Evolutionary conservation across 352 stramenopile genomes (phyloP).

Genomic region (Pythium sp.): DNA sequence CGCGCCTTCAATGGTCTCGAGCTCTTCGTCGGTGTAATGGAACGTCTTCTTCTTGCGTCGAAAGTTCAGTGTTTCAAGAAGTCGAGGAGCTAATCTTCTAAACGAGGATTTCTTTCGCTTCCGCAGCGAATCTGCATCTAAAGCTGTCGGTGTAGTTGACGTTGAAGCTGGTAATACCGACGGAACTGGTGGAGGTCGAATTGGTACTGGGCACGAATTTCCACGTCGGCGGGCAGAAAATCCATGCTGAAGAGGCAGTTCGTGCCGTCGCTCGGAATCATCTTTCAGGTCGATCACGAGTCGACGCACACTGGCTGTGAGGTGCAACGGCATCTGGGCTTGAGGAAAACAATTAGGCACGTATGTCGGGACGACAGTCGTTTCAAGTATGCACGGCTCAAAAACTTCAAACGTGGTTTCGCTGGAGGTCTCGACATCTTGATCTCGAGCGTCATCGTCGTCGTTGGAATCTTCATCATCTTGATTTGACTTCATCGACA

Average conservation of each 20-base stretch:
- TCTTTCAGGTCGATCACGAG: slow-evolving; percentile 75
- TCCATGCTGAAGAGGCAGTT: slow-evolving; percentile 14
- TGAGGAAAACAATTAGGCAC: slow-evolving; percentile 21
- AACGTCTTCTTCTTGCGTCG: slow-evolving; percentile 73
- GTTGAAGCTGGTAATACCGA: slow-evolving; percentile 7
- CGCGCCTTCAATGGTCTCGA: slow-evolving; percentile 74
- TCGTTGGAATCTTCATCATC: slow-evolving; percentile 19
- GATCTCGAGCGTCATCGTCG: slow-evolving; percentile 6
- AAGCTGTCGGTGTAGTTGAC: slow-evolving; percentile 9
- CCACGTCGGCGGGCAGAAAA: slow-evolving; percentile 38
- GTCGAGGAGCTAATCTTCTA: slow-evolving; percentile 49
- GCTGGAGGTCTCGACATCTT: slow-evolving; percentile 1
- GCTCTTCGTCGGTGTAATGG: slow-evolving; percentile 75
- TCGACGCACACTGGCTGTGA: slow-evolving; percentile 72
- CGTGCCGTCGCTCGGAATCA: slow-evolving; percentile 44
- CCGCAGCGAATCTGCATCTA: slow-evolving; percentile 18
- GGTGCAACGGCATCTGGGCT: slow-evolving; percentile 56
- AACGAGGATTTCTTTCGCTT: slow-evolving; percentile 56
- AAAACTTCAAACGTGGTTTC: slow-evolving; percentile 7
- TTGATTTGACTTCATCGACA: slow-evolving; percentile 16
- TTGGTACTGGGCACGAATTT: slow-evolving; percentile 58
- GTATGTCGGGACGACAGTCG: slow-evolving; percentile 8
- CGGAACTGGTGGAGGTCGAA: not conserved
- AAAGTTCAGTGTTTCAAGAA: slow-evolving; percentile 59
- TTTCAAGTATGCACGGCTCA: slow-evolving; percentile 17